Base-by-base conservation (phyloP, 176 grass and related monocot genomes). In the Bromus sterilis region DNA sequence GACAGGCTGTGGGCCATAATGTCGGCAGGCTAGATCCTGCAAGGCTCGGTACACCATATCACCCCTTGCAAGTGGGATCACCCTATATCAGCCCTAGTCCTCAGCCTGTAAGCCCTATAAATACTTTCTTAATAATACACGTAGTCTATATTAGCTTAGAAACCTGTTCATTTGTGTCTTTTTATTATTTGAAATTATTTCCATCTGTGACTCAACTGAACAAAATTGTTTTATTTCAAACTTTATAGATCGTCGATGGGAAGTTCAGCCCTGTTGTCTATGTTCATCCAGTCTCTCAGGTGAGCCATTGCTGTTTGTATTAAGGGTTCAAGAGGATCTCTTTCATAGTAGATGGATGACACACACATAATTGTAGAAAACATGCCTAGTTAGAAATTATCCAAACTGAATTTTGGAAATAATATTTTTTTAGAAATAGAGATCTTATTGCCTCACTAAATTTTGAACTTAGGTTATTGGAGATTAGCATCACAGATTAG, bases 201-300 rank as follows among this genome's bases (percentile, higher is more conserved):
- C 48, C 21, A 32, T 62, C 28, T 82, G 20, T 71, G 9, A n/a
- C 2, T 37, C 4, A 11, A 35, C 34, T 73, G 44, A 74, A 77
- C n/a, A 13, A 41, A 77, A 43, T 43, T 24, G 42, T 33, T 18
- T 58, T 84, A 33, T 71, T 35, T 49, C 16, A 74, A 64, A 55
- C 56, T 79, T 82, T 58, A 51, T 89, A 94, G 92, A 77, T 89
- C 78, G 25, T 74, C 16, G 44, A 76, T 59, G 86, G 89, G 72
- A 85, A 86, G 70, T 70, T 87, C 39, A 80, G 73, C 82, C 80
- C 75, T 76, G 66, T 86, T 87, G 83, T 87, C 74, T 94, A 89
- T 84, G 40, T 89, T 48, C 83, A 89, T 66, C 92, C 89, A 35
- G 21, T 87, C 82, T 28, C 80, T 82, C 91, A 93, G 91, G 87